phyloP scores from a whole-genome alignment of 495 filamentous ascomycete species.

The Penicilliopsis zonata region DNA sequence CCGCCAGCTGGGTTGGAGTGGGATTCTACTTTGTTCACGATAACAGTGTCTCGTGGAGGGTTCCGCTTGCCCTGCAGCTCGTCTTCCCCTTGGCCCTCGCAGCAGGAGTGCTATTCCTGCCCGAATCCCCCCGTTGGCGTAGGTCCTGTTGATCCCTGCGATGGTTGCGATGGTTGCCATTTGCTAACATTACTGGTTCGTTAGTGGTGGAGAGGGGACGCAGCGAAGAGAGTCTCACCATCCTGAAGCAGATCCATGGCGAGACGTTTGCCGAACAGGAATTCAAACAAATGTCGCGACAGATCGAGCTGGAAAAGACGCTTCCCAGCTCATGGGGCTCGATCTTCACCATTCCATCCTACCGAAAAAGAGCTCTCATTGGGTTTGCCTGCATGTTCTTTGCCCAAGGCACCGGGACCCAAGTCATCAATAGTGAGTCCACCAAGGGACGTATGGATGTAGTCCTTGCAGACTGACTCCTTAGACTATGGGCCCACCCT shows the following conservation, averaged over 20 bases:
- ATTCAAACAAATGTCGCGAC: not conserved
- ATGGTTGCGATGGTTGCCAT: no score
- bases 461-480: no score
- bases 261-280: slow-evolving; percentile 1
- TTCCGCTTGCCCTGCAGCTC: slow-evolving; percentile 29
- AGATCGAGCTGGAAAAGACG: not conserved
- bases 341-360: not conserved
- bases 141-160: no score
- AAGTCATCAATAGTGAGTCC: slow-evolving; percentile 5
- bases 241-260: no score
- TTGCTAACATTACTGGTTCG: no score
- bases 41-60: slow-evolving; percentile 23
- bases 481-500: slow-evolving; percentile 3
- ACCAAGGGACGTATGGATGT: no score
- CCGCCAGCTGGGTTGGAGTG: slow-evolving; percentile 36
- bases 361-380: slow-evolving; percentile 1
- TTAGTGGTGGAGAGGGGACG: no score
- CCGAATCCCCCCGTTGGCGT: slow-evolving; percentile 30
- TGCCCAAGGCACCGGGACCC: slow-evolving; percentile 3
- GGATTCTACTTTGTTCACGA: slow-evolving; percentile 13
- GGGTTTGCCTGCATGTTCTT: slow-evolving; percentile 3
- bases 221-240: no score
- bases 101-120: slow-evolving; percentile 24
- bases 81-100: slow-evolving; percentile 16
- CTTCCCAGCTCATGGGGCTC: not conserved